Percentiles rank a stretch among this genome's conserved stretches.
Evolutionary conservation across 805 yeast genomes (phyloP).

Genomic region (Lachancea fermentati): DNA sequence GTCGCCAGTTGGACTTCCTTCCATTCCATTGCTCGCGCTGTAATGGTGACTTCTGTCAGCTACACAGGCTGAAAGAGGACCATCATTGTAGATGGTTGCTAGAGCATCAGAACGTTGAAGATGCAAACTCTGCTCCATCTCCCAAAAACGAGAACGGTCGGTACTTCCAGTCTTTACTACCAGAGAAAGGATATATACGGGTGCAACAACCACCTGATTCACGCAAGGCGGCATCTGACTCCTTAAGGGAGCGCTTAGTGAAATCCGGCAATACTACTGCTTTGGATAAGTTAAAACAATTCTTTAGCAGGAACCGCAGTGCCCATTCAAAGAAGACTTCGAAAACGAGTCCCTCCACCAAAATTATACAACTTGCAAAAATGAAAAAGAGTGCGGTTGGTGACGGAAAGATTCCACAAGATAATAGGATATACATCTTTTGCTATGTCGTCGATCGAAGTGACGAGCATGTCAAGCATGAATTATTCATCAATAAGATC

Average conservation of each 20-base stretch:
- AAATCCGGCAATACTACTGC: slow-evolving; percentile 15
- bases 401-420: slow-evolving; percentile 22
- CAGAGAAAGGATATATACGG: slow-evolving; percentile 26
- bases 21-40: slow-evolving; percentile 31
- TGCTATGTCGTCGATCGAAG: slow-evolving; percentile 19
- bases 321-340: background rate
- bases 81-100: slow-evolving; percentile 24
- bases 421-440: slow-evolving; percentile 25
- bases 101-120: slow-evolving; percentile 4
- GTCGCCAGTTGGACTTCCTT: slow-evolving; percentile 30
- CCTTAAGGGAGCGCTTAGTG: slow-evolving; percentile 3
- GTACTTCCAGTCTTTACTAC: slow-evolving; percentile 27
- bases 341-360: slow-evolving; percentile 12
- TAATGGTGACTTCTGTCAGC: slow-evolving; percentile 26
- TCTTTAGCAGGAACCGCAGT: slow-evolving; percentile 16
- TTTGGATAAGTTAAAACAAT: slow-evolving; percentile 22
- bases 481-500: slow-evolving; percentile 25
- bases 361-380: slow-evolving; percentile 14
- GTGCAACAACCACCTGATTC: slow-evolving; percentile 9
- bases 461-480: slow-evolving; percentile 8
- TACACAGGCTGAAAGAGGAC: slow-evolving; percentile 24
- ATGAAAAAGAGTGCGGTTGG: slow-evolving; percentile 24
- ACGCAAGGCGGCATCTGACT: background rate
- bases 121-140: background rate
- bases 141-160: slow-evolving; percentile 13